Percentiles rank a stretch among this genome's conserved stretches.
phyloP scores from a whole-genome alignment of 192 early-diverging fungal species.

The Coemansia interrupta region DNA sequence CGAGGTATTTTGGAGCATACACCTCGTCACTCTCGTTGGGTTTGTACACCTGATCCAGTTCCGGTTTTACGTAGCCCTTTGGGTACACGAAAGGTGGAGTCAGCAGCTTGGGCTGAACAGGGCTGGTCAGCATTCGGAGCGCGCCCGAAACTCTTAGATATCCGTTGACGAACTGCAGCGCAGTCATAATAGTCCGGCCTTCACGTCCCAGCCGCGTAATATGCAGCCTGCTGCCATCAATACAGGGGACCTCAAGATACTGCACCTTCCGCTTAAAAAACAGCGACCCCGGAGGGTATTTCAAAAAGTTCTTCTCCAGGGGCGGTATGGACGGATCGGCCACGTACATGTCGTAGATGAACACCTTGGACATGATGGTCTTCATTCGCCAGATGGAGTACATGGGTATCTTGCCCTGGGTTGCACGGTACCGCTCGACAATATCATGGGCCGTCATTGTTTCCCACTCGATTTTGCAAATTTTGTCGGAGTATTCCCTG shows the following conservation, averaged over 20 bases:
- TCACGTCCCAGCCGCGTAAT: constrained; percentile 7
- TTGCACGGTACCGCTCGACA: constrained; percentile 63
- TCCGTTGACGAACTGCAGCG: constrained; percentile 17
- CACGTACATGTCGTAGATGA: constrained; percentile 9
- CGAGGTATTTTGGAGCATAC: no score
- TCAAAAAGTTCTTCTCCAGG: constrained; percentile 2
- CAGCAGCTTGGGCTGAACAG: neutral
- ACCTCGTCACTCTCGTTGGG: neutral
- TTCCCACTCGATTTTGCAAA: constrained; percentile 59
- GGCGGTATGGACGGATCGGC: constrained; percentile 6
- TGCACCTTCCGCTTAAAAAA: constrained; percentile 19
- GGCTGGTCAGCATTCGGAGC: neutral
- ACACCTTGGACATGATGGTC: constrained; percentile 11
- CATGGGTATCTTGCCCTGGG: constrained; percentile 29
- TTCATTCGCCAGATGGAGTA: constrained; percentile 24
- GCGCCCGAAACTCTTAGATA: constrained; percentile 7
- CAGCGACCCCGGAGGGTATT: constrained; percentile 22
- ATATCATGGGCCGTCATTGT: constrained; percentile 58
- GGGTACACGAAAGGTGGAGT: constrained; percentile 1
- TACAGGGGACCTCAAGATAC: constrained; percentile 31
- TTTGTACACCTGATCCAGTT: neutral
- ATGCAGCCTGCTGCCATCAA: constrained; percentile 19
- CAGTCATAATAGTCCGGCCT: constrained; percentile 12
- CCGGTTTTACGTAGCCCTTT: neutral
- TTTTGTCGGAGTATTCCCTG: constrained; percentile 62